These are phyloP conservation scores for Hypoxylon sp. DNA, from an alignment of 2,329 filamentous ascomycete species.

Conservation along the genomic window DNA sequence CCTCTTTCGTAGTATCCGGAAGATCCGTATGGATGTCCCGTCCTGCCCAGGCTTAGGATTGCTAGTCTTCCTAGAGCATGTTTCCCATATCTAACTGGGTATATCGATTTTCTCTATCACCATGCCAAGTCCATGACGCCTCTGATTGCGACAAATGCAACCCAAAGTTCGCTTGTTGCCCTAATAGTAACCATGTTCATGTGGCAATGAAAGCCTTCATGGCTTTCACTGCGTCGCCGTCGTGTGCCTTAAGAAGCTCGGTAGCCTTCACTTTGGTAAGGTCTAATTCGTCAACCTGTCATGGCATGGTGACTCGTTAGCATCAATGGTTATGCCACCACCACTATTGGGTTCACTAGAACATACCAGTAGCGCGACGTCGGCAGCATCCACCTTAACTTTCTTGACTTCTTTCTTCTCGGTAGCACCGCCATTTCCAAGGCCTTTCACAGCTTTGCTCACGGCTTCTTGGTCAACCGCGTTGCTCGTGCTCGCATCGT, in stretches of 20 bases:
- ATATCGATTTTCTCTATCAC: constrained; percentile 38
- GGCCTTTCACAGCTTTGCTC: constrained; percentile 78
- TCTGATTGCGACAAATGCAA: constrained; percentile 14
- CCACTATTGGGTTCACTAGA: neutral
- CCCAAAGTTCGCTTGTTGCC: neutral
- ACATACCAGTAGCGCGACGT: constrained; percentile 78
- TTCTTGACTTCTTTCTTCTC: constrained; percentile 67
- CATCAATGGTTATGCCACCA: neutral
- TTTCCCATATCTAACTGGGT: constrained; percentile 14
- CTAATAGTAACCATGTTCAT: constrained; percentile 18
- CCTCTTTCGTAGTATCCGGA: neutral
- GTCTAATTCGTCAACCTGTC: constrained; percentile 78
- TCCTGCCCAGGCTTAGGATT: neutral
- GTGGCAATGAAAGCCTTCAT: constrained; percentile 69
- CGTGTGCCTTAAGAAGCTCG: constrained; percentile 79
- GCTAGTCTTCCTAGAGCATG: neutral
- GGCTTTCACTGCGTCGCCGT: constrained; percentile 78
- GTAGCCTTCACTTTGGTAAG: constrained; percentile 79
- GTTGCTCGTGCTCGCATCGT: constrained; percentile 59
- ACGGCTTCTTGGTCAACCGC: constrained; percentile 79
- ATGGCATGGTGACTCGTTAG: constrained; percentile 13
- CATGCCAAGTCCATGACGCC: constrained; percentile 27
- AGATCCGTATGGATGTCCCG: neutral
- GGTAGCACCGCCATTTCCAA: constrained; percentile 60
- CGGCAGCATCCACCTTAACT: constrained; percentile 81